Evolutionary conservation across 352 stramenopile species (phyloP).

Genomic region (Pythium rishiriense): DNA sequence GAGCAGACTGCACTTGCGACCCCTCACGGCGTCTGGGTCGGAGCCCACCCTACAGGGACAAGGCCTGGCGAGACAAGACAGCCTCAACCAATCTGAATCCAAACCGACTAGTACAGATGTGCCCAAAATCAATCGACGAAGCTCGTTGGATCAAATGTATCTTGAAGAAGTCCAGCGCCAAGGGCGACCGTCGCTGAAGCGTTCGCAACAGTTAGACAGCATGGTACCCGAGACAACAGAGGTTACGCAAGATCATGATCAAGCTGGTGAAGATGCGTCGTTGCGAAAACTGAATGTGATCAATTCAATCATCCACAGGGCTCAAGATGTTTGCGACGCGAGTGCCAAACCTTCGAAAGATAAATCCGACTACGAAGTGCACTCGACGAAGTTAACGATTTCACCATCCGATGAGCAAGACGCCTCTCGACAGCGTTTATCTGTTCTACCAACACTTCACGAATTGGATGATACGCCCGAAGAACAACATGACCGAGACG

Average conservation of each 20-base stretch:
- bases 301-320: constrained; percentile 62
- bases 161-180: constrained; percentile 51
- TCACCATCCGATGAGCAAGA: background rate
- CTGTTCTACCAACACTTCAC: constrained; percentile 12
- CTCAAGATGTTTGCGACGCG: constrained; percentile 33
- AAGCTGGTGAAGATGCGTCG: background rate
- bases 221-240: background rate
- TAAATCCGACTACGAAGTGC: background rate
- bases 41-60: constrained; percentile 6
- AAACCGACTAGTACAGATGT: background rate
- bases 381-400: background rate
- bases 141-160: constrained; percentile 51
- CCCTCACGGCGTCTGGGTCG: constrained; percentile 9
- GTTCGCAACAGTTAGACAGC: background rate
- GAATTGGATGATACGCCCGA: constrained; percentile 5
- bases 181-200: constrained; percentile 9
- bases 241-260: background rate
- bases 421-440: background rate
- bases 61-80: background rate
- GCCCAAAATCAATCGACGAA: constrained; percentile 21
- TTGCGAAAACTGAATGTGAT: constrained; percentile 62
- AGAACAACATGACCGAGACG: background rate
- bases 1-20: background rate
- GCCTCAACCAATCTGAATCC: background rate
- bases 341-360: background rate